phyloP scores from a whole-genome alignment of 2,329 filamentous ascomycete species.

The Teratosphaeria pseudoeucalypti region DNA sequence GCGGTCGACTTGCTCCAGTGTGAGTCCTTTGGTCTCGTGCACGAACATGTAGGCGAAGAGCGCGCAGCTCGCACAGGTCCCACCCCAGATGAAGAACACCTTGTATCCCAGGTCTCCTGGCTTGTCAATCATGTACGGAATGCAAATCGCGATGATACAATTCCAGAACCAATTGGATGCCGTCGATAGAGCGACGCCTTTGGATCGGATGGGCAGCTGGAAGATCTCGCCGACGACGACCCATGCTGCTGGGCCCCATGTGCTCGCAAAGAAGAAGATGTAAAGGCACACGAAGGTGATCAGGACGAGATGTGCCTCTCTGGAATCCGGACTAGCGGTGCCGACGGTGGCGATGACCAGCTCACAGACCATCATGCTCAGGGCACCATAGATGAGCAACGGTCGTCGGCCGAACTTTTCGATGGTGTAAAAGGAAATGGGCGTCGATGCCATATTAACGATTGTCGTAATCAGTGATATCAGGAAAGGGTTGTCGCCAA shows the following conservation, averaged over 20 bases:
- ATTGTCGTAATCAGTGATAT: constrained; percentile 79
- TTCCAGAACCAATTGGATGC: constrained; percentile 82
- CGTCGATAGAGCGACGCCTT: constrained; percentile 67
- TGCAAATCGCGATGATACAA: constrained; percentile 55
- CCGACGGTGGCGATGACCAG: constrained; percentile 70
- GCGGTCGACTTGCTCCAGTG: constrained; percentile 28
- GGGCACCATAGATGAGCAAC: constrained; percentile 66
- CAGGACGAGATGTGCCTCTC: constrained; percentile 43
- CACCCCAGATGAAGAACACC: constrained; percentile 39
- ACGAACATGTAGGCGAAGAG: constrained; percentile 30
- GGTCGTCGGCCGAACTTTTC: constrained; percentile 72
- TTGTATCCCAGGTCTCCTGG: constrained; percentile 43
- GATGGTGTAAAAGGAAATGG: constrained; percentile 78
- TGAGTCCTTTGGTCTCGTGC: constrained; percentile 30
- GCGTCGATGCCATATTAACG: constrained; percentile 79
- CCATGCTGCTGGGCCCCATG: constrained; percentile 68
- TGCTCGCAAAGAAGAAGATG: constrained; percentile 84
- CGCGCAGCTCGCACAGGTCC: constrained; percentile 23
- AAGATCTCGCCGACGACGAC: constrained; percentile 71
- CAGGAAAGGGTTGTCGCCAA: constrained; percentile 61
- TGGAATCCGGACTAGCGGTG: constrained; percentile 30
- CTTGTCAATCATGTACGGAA: constrained; percentile 59
- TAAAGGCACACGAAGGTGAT: constrained; percentile 85
- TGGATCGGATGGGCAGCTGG: constrained; percentile 51
- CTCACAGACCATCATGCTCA: constrained; percentile 75